Percentiles rank a stretch among this genome's conserved stretches.
These are phyloP conservation scores for Pythium volutum DNA, from an alignment of 352 stramenopile species.

Conservation along the genomic window DNA sequence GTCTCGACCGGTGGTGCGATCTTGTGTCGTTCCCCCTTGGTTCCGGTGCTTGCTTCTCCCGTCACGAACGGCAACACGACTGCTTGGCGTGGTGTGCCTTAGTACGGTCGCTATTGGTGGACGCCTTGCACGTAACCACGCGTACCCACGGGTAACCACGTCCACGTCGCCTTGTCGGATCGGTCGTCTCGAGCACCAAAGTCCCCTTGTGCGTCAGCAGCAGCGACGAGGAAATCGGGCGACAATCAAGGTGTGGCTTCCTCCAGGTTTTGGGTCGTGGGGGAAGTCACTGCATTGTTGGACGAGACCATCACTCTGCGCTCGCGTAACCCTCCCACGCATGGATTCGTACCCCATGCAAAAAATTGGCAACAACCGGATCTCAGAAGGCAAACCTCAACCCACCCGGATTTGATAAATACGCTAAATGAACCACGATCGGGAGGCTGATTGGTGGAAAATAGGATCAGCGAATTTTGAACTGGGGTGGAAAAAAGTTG, in stretches of 20 bases:
- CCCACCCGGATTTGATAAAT: slow-evolving; percentile 5
- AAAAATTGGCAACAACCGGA: background rate
- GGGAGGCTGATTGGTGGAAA: slow-evolving; percentile 17
- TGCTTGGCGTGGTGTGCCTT: too few relatives aligned
- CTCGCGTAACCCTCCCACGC: background rate
- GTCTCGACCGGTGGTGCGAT: background rate
- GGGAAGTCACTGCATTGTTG: background rate
- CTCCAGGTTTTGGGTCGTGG: background rate
- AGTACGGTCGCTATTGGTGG: too few relatives aligned
- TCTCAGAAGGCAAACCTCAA: too few relatives aligned
- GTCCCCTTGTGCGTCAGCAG: background rate
- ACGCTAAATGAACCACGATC: background rate
- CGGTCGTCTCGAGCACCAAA: background rate
- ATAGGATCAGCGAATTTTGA: background rate
- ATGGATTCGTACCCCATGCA: background rate
- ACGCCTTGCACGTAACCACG: too few relatives aligned
- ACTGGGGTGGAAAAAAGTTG: background rate
- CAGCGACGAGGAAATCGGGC: background rate
- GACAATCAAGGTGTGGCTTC: background rate
- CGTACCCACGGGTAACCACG: too few relatives aligned
- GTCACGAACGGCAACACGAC: too few relatives aligned
- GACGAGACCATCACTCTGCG: background rate
- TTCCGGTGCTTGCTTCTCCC: too few relatives aligned
- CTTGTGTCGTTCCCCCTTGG: background rate
- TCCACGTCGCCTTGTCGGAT: background rate